Conservation (phyloP, 2,329 filamentous ascomycete species). For the Alternaria triticina region DNA sequence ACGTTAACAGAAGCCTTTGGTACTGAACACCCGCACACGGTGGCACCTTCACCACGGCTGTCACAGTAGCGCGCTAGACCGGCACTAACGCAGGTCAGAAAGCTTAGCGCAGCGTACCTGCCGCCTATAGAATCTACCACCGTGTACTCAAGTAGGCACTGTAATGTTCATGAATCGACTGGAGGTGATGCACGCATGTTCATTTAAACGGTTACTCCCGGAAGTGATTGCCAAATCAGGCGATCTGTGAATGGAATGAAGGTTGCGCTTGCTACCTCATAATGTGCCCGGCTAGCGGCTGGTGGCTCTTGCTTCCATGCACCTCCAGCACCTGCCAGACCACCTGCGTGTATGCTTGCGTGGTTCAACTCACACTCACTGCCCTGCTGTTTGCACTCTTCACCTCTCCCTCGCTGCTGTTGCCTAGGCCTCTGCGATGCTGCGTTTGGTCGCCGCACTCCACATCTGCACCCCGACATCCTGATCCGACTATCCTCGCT, state of each 20-base stretch:
- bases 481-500: not conserved
- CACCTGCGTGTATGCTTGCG: no score
- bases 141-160: not conserved
- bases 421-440: conserved; percentile 5
- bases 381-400: not conserved
- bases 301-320: not conserved
- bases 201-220: not conserved
- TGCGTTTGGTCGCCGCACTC: conserved; percentile 4
- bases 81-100: not conserved
- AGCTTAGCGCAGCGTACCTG: not conserved
- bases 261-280: not conserved
- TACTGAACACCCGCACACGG: not conserved
- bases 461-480: conserved; percentile 8
- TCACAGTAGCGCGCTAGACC: not conserved
- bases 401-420: conserved; percentile 1
- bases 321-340: not conserved
- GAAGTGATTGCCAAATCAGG: not conserved
- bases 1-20: not conserved
- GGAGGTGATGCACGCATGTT: not conserved
- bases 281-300: not conserved
- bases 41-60: not conserved
- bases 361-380: not conserved
- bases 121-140: no score
- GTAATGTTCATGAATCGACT: not conserved
- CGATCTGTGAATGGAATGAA: not conserved